Base-by-base conservation (phyloP, 106 monocot genomes). In the Allium cepa region DNA sequence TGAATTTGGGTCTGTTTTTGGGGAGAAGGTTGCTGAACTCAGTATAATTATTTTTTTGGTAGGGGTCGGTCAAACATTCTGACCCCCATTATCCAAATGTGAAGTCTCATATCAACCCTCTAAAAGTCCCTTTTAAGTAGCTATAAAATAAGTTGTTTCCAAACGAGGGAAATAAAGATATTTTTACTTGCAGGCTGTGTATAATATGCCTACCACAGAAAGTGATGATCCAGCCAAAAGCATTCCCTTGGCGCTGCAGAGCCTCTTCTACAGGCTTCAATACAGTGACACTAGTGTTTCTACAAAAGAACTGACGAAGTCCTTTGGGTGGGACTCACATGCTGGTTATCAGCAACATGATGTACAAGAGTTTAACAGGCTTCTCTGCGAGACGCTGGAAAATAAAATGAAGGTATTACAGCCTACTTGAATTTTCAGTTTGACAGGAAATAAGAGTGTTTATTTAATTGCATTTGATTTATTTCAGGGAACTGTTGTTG, bases 181-280 rank as follows among this genome's bases (percentile, higher is more conserved):
- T n/a, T 48, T 9, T 15, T 73, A 28, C 17, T 63, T 50, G 9
- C 67, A 92, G 92, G 92, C 85, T 59, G 92, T 92, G 60, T 92
- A 92, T 66, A 84, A 88, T 66, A 92, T 92, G 91, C 91, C 91
- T 6, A 91, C 91, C 22, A 91, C 84, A 58, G 91, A 87, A 60
- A 87, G 84, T 59, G 86, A 90, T 62, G 76, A 83, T 80, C 90
- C 90, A 59, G 80, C 83, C 18, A 81, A 83, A 60, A 90, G 86
- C 76, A 86, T 90, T 65, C 90, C 90, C 18, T 77, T 90, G 57
- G 90, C 90, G 47, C 67, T 90, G 26, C 86, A 90, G 71, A 81
- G 78, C 52, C 72, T 85, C 46, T 85, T 85, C 51, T 85, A 85
- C 65, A 76, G 81, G 56, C 85, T 85, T 72, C 81, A 85, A 64